phyloP scores from a whole-genome alignment of 2,329 filamentous ascomycete genomes.

The Eutypa lata region DNA sequence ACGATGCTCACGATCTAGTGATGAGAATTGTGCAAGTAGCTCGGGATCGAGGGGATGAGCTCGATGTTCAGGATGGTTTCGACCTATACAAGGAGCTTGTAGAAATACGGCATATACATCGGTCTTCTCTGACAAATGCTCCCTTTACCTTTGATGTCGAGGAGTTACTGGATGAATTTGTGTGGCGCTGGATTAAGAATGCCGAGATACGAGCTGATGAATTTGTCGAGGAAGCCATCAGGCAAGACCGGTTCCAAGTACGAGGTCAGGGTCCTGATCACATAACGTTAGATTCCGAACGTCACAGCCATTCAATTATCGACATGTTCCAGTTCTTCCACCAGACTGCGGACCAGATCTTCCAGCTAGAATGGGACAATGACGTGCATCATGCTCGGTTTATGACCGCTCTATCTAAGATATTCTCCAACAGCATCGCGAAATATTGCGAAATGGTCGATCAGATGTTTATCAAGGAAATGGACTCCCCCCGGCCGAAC shows the following conservation, averaged over 20 bases:
- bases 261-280: constrained; percentile 61
- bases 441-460: constrained; percentile 92
- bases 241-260: constrained; percentile 82
- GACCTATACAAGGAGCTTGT: constrained; percentile 87
- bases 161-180: constrained; percentile 80
- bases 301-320: constrained; percentile 89
- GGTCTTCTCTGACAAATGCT: constrained; percentile 66
- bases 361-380: constrained; percentile 86
- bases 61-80: constrained; percentile 89
- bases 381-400: constrained; percentile 93
- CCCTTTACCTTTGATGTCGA: constrained; percentile 88
- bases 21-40: constrained; percentile 74
- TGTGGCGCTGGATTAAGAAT: constrained; percentile 89
- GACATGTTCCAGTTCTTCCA: constrained; percentile 95
- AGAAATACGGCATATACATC: constrained; percentile 78
- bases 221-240: constrained; percentile 87
- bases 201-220: constrained; percentile 76
- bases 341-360: constrained; percentile 83
- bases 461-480: constrained; percentile 79
- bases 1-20: constrained; percentile 83
- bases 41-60: constrained; percentile 66
- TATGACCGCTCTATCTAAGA: constrained; percentile 89
- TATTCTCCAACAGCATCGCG: constrained; percentile 77
- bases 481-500: constrained; percentile 87
- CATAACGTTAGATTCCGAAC: constrained; percentile 70